Conservation (phyloP, 2,329 filamentous ascomycete species). For the Cryphonectria nitschkei region DNA sequence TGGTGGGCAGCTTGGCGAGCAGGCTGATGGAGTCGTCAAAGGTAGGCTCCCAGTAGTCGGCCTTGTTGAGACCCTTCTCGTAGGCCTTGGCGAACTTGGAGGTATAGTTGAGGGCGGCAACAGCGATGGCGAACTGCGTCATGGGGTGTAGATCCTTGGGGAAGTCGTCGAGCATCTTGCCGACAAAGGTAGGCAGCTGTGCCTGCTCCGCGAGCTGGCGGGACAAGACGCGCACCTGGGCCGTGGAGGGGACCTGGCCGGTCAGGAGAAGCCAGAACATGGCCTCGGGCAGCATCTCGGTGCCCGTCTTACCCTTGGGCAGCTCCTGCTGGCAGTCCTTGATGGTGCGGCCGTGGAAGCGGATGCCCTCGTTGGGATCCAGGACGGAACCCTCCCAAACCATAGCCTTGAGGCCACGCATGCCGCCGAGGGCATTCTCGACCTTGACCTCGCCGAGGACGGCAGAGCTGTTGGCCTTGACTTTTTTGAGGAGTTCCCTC, state of each 20-base stretch:
- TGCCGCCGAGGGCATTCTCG: conserved; percentile 91
- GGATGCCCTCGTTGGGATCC: conserved; percentile 94
- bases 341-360: conserved; percentile 97
- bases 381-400: conserved; percentile 98
- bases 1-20: conserved; percentile 92
- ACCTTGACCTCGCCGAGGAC: conserved; percentile 91
- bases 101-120: conserved; percentile 93
- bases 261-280: conserved; percentile 99
- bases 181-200: conserved; percentile 78
- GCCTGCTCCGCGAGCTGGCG: conserved; percentile 87
- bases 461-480: conserved; percentile 83
- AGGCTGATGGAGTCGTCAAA: conserved; percentile 95
- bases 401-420: conserved; percentile 98
- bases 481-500: conserved; percentile 88
- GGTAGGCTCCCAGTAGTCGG: conserved; percentile 97
- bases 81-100: conserved; percentile 94
- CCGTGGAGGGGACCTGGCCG: conserved; percentile 82
- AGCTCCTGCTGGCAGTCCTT: conserved; percentile 95
- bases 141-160: conserved; percentile 92
- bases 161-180: conserved; percentile 87
- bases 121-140: conserved; percentile 95
- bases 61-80: conserved; percentile 87
- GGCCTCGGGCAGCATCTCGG: conserved; percentile 96
- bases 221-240: conserved; percentile 81
- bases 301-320: conserved; percentile 88